Conservation (phyloP, 2,329 filamentous ascomycete genomes). For the Colletotrichum tropicicola region DNA sequence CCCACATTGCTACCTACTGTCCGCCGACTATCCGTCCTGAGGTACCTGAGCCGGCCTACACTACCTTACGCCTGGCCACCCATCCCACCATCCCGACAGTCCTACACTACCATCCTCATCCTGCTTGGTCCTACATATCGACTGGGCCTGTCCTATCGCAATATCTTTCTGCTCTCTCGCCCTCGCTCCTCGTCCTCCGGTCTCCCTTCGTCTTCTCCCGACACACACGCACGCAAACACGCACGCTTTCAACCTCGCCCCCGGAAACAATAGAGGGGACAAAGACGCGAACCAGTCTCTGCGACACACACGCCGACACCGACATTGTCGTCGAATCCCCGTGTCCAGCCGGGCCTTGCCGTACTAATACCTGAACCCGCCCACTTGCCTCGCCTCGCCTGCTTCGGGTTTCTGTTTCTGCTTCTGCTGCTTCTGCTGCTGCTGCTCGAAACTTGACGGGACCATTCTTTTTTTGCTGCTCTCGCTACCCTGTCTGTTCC, state of each 20-base stretch:
- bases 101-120: too few relatives aligned
- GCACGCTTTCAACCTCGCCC: background rate
- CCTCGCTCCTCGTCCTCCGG: too few relatives aligned
- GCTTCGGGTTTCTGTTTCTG: background rate
- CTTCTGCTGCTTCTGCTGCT: background rate
- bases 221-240: background rate
- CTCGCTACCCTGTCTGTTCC: slow-evolving; percentile 29
- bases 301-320: background rate
- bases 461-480: too few relatives aligned
- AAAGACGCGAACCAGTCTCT: slow-evolving; percentile 14
- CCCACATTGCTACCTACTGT: background rate
- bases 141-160: too few relatives aligned
- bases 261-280: slow-evolving; percentile 5
- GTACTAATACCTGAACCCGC: slow-evolving; percentile 17
- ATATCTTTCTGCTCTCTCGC: too few relatives aligned
- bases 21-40: too few relatives aligned
- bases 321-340: background rate
- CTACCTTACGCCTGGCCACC: too few relatives aligned
- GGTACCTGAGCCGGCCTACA: too few relatives aligned
- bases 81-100: too few relatives aligned
- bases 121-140: too few relatives aligned
- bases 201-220: background rate
- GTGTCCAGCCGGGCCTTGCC: background rate
- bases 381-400: background rate
- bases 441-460: too few relatives aligned